phyloP scores from a whole-genome alignment of 2,329 filamentous ascomycete species.

The Cercospora nicotianae region DNA sequence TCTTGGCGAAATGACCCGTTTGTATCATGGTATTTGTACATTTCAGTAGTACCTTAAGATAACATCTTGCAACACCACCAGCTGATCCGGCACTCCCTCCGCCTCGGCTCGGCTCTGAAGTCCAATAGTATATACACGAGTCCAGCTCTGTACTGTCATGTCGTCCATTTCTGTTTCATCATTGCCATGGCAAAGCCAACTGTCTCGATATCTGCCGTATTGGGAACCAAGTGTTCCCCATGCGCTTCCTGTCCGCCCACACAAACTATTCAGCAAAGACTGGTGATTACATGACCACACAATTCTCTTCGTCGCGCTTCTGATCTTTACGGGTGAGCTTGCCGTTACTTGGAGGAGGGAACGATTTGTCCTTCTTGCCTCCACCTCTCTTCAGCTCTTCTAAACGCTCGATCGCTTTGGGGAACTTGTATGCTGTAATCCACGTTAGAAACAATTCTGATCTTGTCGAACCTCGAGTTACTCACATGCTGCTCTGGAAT shows the following conservation, averaged over 20 bases:
- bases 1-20: not conserved
- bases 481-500: constrained; percentile 94
- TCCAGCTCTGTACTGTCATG: too few species aligned
- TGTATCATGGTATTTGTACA: not conserved
- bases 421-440: constrained; percentile 79
- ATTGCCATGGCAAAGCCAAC: too few species aligned
- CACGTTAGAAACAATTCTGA: constrained; percentile 13
- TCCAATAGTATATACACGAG: too few species aligned
- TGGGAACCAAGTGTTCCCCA: not conserved
- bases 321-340: constrained; percentile 79
- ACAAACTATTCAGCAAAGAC: not conserved
- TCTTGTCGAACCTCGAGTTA: constrained; percentile 30
- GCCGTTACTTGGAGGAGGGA: constrained; percentile 56
- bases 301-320: constrained; percentile 86
- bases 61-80: too few species aligned
- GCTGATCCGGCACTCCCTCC: too few species aligned
- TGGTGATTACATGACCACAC: constrained; percentile 68
- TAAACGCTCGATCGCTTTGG: constrained; percentile 86
- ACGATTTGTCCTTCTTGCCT: constrained; percentile 51
- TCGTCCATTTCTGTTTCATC: too few species aligned
- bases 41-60: too few species aligned
- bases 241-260: not conserved
- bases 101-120: too few species aligned
- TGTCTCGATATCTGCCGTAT: not conserved
- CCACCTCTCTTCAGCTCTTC: constrained; percentile 87